Conservation (phyloP, 768 basidiomycete species). For the Artomyces pyxidatus region DNA sequence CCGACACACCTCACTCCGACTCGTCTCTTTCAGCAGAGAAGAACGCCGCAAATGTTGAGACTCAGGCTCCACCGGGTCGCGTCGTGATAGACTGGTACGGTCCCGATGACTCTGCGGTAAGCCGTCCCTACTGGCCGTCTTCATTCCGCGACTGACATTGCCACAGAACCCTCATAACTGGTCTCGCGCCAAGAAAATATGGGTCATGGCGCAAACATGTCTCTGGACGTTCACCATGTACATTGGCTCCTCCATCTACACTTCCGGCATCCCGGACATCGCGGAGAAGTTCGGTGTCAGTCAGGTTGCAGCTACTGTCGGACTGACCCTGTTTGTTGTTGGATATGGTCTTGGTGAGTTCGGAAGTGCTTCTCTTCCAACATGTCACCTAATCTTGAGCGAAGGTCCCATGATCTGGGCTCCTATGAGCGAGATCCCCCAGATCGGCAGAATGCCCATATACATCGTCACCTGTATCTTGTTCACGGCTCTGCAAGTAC, state of each 20-base stretch:
- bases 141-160: background rate
- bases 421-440: slow-evolving; percentile 25
- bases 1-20: background rate
- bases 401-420: slow-evolving; percentile 20
- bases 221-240: slow-evolving; percentile 26
- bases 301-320: slow-evolving; percentile 20
- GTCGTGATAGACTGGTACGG: background rate
- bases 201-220: slow-evolving; percentile 22
- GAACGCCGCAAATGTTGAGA: background rate
- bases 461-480: slow-evolving; percentile 24
- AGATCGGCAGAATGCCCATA: slow-evolving; percentile 22
- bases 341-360: slow-evolving; percentile 15
- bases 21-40: background rate
- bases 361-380: background rate
- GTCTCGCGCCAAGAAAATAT: slow-evolving; percentile 21
- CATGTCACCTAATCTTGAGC: slow-evolving; percentile 1
- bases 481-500: slow-evolving; percentile 25
- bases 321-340: slow-evolving; percentile 21
- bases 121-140: background rate
- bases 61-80: no score
- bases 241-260: slow-evolving; percentile 25
- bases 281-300: slow-evolving; percentile 21
- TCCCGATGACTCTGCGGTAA: background rate
- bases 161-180: slow-evolving; percentile 14
- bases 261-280: slow-evolving; percentile 21